These are phyloP conservation scores for Parmelia sp. DNA, from an alignment of 495 filamentous ascomycete genomes.

Conservation along the genomic window DNA sequence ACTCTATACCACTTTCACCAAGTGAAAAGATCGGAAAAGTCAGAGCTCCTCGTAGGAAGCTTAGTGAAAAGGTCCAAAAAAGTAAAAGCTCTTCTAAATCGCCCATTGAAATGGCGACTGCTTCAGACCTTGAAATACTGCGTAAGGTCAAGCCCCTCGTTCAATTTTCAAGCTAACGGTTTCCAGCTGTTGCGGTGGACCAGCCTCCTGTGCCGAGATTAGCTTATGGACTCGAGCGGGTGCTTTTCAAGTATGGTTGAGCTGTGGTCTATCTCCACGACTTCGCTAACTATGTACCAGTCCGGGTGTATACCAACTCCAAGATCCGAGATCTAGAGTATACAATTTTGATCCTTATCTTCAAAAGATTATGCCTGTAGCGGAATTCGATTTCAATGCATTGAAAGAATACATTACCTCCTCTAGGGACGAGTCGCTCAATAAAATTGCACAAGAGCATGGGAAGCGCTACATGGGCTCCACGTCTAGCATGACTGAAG, in stretches of 20 bases:
- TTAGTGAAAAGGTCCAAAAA: neutral
- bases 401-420: constrained; percentile 82
- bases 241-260: constrained; percentile 71
- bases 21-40: neutral
- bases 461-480: constrained; percentile 87
- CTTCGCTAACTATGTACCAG: constrained; percentile 32
- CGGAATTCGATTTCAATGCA: constrained; percentile 85
- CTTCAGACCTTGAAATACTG: constrained; percentile 18
- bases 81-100: neutral
- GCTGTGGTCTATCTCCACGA: neutral
- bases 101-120: constrained; percentile 20
- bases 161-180: constrained; percentile 20
- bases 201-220: constrained; percentile 62
- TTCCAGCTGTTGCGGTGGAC: constrained; percentile 44
- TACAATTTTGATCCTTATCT: constrained; percentile 97
- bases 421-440: constrained; percentile 68
- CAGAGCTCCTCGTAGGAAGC: neutral
- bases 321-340: constrained; percentile 79
- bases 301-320: constrained; percentile 84
- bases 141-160: constrained; percentile 10
- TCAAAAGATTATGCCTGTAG: constrained; percentile 80
- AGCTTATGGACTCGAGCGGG: constrained; percentile 76
- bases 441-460: constrained; percentile 54
- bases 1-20: neutral
- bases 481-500: constrained; percentile 90